Conservation (phyloP, 148 eudicot species). For the Cornus suecica region DNA sequence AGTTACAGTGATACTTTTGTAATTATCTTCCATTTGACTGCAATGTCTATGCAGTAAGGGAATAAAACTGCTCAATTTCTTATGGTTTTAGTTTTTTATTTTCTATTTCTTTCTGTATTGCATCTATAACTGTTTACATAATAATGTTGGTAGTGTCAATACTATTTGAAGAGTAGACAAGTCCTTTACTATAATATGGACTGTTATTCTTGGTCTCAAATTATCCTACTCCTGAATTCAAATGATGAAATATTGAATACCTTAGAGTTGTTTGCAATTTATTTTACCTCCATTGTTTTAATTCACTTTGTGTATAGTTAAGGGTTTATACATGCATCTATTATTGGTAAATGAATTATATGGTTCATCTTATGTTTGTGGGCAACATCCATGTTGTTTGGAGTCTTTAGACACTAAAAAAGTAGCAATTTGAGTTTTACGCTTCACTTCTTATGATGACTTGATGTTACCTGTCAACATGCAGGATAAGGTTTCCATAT, state of each 20-base stretch:
- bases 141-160: not conserved
- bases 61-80: not conserved
- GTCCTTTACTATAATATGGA: not conserved
- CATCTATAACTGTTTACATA: not conserved
- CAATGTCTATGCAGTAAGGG: not conserved
- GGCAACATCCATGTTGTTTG: not conserved
- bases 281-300: not conserved
- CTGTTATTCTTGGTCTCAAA: not conserved
- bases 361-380: not conserved
- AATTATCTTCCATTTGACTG: not conserved
- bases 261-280: not conserved
- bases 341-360: not conserved
- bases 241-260: not conserved
- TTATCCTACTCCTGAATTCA: not conserved
- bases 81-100: not conserved
- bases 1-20: not conserved
- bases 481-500: slow-evolving; percentile 86
- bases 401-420: not conserved
- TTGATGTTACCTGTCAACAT: slow-evolving; percentile 10
- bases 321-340: not conserved
- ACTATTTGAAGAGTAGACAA: not conserved
- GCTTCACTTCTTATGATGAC: not conserved
- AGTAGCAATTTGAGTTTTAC: not conserved
- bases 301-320: not conserved
- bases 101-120: too few relatives aligned